Percentiles rank a stretch among this genome's conserved stretches.
These are phyloP conservation scores for Galeopsis tetrahit DNA, from an alignment of 257 asterid genomes.

Conservation along the genomic window DNA sequence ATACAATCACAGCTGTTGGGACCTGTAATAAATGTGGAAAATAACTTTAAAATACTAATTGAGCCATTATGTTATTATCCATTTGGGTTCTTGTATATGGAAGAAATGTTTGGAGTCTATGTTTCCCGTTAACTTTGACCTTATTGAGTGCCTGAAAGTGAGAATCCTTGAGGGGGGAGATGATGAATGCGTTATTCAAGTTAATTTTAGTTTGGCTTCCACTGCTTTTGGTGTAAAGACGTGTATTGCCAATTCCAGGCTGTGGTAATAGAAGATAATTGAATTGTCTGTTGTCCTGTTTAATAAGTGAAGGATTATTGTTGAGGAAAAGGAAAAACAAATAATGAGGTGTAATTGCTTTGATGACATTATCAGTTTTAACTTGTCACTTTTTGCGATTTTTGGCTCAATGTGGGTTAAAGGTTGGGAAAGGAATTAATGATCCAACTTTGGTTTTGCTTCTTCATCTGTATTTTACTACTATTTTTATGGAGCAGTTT, in stretches of 20 bases:
- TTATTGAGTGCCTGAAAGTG: neutral
- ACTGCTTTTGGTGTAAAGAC: neutral
- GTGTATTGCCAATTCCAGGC: neutral
- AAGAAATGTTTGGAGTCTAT: neutral
- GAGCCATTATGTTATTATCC: neutral
- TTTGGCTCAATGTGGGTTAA: slow-evolving; percentile 6
- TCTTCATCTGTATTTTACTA: neutral
- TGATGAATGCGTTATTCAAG: neutral
- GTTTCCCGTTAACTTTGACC: neutral
- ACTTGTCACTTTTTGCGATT: neutral
- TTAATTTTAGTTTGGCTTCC: neutral
- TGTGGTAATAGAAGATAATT: neutral
- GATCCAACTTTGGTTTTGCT: neutral
- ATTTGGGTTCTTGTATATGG: neutral
- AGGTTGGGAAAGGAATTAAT: slow-evolving; percentile 2
- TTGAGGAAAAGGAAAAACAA: neutral
- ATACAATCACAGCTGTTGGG: neutral
- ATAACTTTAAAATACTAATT: neutral
- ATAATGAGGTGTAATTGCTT: neutral
- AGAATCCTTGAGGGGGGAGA: neutral
- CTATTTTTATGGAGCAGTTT: slow-evolving; percentile 12
- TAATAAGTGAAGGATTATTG: slow-evolving; percentile 5
- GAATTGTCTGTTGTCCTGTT: neutral
- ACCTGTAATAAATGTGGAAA: neutral
- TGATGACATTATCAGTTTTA: neutral